A percentile compares a stretch with the other conserved stretches of the same genome.
phyloP scores from a whole-genome alignment of 805 yeast genomes.

The Wickerhamomyces mucosus region DNA sequence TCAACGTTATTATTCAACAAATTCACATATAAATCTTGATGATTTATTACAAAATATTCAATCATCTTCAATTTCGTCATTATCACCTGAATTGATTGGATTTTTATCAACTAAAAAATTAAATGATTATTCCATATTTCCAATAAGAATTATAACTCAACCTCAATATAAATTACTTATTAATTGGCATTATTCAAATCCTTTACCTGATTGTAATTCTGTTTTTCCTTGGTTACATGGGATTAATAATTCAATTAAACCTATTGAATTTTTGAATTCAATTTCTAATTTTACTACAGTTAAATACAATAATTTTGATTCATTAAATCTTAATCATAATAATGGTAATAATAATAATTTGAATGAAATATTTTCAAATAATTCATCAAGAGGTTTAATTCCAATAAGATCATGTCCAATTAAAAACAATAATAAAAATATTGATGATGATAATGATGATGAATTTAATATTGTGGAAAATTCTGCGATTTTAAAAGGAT shows the following conservation, averaged over 20 bases:
- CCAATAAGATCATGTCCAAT: constrained; percentile 20
- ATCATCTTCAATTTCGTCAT: neutral
- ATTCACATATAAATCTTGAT: constrained; percentile 13
- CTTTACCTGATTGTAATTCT: constrained; percentile 51
- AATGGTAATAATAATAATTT: constrained; percentile 14
- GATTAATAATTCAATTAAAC: constrained; percentile 20
- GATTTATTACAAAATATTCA: constrained; percentile 1
- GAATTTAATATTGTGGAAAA: constrained; percentile 4
- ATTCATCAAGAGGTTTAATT: constrained; percentile 14
- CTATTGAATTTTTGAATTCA: constrained; percentile 15
- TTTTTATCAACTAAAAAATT: no score
- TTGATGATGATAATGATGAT: constrained; percentile 21
- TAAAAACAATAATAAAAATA: constrained; percentile 22
- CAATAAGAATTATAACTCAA: constrained; percentile 9
- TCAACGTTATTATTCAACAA: constrained; percentile 17
- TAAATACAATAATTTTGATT: constrained; percentile 13
- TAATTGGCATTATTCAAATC: constrained; percentile 17
- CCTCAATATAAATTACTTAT: constrained; percentile 11
- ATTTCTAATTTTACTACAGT: constrained; percentile 15
- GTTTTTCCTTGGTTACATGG: constrained; percentile 95
- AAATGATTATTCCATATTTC: no score
- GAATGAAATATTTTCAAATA: constrained; percentile 12
- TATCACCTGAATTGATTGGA: no score
- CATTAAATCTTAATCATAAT: constrained; percentile 15
- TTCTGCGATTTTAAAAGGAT: constrained; percentile 43